Evolutionary conservation across 2,329 filamentous ascomycete genomes (phyloP), one percentile per base, ranked within the genome.

Genomic region (Cladophialophora exuberans): DNA sequence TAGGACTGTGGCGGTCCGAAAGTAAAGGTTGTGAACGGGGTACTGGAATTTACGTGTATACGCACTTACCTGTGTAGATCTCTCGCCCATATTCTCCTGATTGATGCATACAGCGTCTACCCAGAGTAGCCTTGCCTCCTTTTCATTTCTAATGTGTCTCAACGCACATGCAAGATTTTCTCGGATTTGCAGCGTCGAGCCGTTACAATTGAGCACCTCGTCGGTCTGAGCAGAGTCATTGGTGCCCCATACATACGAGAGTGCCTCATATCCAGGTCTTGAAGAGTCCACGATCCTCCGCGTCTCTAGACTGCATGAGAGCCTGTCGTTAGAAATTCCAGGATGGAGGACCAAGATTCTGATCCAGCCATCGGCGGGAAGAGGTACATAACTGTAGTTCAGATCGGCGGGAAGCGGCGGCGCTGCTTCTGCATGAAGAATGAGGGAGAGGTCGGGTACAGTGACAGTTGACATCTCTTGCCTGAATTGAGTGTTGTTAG

Each of bases 101-200:
- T 67, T 61, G 23, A 66, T 65, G 45, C 64, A 65, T 42, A 66
- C 56, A 10, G 63, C 62, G 50, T 65, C 64, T 26, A 57, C 61
- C 62, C 61, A 66, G 18, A 63, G 25, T 11, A 47, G 28, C 28
- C 56, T 45, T 11, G 41, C 11, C 4, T 46, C 17, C 11, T 35
- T 26, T 2, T 18, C 28, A 11, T 31, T 13, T 3, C 50, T 38
- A 11, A 58, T 17, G 20, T 47, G 46, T 9, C 18, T 17, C n/a
- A 61, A 25, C 9, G 55, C 58, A 6, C 44, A 50, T n/a, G 30
- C 30, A 6, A 61, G 41, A 20, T 39, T 55, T 13, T 25, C 20
- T 3, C 47, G 23, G 11, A 61, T 42, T 11, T 10, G 13, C 7
- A 55, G 25, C 23, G 11, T 17, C 25, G 17, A 20, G n/a, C 57